A percentile compares a stretch with the other conserved stretches of the same genome.
Evolutionary conservation across 2,329 filamentous ascomycete species (phyloP).

Genomic region (Elsinoe necatrix): DNA sequence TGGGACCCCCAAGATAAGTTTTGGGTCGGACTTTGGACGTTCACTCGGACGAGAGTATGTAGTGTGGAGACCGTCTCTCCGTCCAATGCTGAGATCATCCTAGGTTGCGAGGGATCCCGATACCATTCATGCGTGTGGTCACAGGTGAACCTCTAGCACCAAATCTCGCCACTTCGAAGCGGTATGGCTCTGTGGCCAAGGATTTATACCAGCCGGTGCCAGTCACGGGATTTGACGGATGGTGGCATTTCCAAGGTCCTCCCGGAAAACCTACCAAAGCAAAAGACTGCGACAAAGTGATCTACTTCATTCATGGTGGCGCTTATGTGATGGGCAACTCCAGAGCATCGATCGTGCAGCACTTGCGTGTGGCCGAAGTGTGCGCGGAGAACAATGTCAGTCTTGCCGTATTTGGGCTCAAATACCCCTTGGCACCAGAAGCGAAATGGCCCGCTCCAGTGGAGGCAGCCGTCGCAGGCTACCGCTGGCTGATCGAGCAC

Average conservation of each 20-base stretch:
- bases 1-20: background rate
- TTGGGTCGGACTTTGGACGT: background rate
- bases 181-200: background rate
- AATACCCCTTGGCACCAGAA: constrained; percentile 16
- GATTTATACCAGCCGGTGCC: background rate
- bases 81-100: background rate
- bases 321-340: constrained; percentile 14
- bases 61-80: background rate
- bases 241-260: constrained; percentile 9
- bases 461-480: constrained; percentile 12
- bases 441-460: constrained; percentile 10
- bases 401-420: constrained; percentile 12
- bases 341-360: background rate
- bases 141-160: background rate
- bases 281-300: constrained; percentile 5
- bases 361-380: constrained; percentile 14
- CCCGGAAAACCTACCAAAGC: background rate
- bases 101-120: background rate
- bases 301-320: constrained; percentile 17
- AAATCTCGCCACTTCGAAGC: background rate
- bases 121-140: background rate
- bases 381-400: background rate
- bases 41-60: background rate
- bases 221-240: background rate
- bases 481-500: constrained; percentile 7